phyloP scores from a whole-genome alignment of 2,329 filamentous ascomycete species.

The Amauroascus niger region DNA sequence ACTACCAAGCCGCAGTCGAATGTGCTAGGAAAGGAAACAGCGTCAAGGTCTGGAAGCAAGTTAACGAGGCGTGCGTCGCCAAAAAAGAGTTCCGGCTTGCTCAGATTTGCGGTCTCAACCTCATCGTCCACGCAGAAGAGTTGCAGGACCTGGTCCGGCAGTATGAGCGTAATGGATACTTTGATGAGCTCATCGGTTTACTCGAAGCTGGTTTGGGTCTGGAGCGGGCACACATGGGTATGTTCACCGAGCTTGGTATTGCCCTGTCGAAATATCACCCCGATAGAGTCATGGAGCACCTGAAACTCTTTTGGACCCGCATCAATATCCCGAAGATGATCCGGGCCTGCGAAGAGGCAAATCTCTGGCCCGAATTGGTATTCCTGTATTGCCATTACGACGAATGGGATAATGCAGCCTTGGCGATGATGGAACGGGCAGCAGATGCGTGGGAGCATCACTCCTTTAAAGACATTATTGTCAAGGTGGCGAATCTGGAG shows the following conservation, averaged over 20 bases:
- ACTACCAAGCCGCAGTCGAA: constrained; percentile 96
- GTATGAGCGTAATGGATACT: constrained; percentile 95
- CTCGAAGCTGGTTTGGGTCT: constrained; percentile 91
- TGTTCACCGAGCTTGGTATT: constrained; percentile 91
- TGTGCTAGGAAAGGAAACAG: constrained; percentile 98
- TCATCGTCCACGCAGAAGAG: constrained; percentile 96
- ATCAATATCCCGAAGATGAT: constrained; percentile 99
- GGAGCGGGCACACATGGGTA: constrained; percentile 87
- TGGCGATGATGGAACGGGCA: constrained; percentile 95
- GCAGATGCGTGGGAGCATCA: constrained; percentile 99
- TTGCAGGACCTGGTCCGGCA: constrained; percentile 86
- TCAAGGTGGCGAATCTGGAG: constrained; percentile 96
- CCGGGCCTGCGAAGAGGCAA: constrained; percentile 81
- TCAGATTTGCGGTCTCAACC: constrained; percentile 95
- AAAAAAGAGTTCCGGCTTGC: constrained; percentile 99
- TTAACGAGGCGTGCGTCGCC: constrained; percentile 86
- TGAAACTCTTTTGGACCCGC: constrained; percentile 95
- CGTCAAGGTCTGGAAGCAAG: constrained; percentile 98
- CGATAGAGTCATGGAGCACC: constrained; percentile 93
- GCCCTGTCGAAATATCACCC: constrained; percentile 91
- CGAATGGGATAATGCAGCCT: constrained; percentile 91
- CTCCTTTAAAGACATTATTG: constrained; percentile 96
- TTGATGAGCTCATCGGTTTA: constrained; percentile 90
- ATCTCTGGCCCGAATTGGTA: constrained; percentile 93
- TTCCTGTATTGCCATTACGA: constrained; percentile 99